Percentiles rank a stretch among this genome's conserved stretches.
Evolutionary conservation across 495 filamentous ascomycete genomes (phyloP).

Genomic region (Entonaema liquescens): DNA sequence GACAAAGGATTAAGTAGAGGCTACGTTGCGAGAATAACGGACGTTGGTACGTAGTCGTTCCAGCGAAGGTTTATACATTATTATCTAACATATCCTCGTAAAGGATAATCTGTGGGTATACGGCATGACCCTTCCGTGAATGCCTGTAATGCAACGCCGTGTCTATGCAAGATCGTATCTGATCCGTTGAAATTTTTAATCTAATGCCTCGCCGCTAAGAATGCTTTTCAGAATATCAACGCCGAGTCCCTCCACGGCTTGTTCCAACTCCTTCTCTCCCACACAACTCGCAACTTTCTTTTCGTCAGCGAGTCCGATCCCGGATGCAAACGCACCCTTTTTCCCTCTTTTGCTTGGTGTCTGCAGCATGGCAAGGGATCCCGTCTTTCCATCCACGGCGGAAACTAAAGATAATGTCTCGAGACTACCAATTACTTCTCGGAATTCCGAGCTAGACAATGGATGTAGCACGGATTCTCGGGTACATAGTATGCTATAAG

Average conservation of each 20-base stretch:
- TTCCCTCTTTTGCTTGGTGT: slow-evolving; percentile 67
- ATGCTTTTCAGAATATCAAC: slow-evolving; percentile 63
- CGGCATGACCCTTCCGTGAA: slow-evolving; percentile 13
- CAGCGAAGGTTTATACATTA: slow-evolving; percentile 10
- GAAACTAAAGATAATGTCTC: slow-evolving; percentile 84
- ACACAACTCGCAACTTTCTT: slow-evolving; percentile 79
- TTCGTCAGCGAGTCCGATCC: slow-evolving; percentile 63
- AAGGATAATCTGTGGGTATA: not conserved
- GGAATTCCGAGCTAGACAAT: slow-evolving; percentile 86
- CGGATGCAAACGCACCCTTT: slow-evolving; percentile 50
- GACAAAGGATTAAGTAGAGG: too few relatives aligned
- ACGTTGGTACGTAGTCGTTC: not conserved
- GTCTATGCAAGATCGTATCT: slow-evolving; percentile 15
- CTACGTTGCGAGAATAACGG: not conserved
- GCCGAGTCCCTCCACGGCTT: slow-evolving; percentile 74
- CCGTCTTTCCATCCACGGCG: slow-evolving; percentile 77
- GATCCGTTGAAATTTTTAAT: slow-evolving; percentile 36
- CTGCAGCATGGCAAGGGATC: slow-evolving; percentile 64
- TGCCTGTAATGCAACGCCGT: slow-evolving; percentile 41
- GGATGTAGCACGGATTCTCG: slow-evolving; percentile 86
- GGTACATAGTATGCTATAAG: slow-evolving; percentile 81
- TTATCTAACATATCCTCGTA: slow-evolving; percentile 4
- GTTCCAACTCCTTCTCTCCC: slow-evolving; percentile 77
- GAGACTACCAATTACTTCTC: slow-evolving; percentile 88
- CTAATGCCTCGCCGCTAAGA: slow-evolving; percentile 60